Evolutionary conservation across 1,139 yeast species (phyloP), one percentile per base, ranked within the genome.

Genomic region (Hyphopichia burtonii): DNA sequence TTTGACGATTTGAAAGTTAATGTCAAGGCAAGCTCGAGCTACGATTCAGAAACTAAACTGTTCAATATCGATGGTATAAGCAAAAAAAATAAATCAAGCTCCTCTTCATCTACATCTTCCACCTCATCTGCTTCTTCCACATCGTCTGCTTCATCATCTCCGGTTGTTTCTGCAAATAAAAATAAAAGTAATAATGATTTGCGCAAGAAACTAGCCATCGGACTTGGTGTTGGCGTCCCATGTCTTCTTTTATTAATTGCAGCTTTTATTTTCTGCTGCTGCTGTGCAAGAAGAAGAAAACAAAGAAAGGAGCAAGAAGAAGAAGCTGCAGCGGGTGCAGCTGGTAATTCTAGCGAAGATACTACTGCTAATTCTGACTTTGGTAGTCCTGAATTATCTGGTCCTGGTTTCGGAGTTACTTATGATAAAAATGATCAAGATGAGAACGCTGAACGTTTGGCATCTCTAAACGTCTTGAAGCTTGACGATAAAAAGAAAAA

Each of bases 171-270:
- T 37, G 36, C 52, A 8, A 48, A 49, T 20, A 47, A 53, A 17
- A 54, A 59, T 7, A 54, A 37, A 19, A 27, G 48, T 7, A 47
- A 50, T 9, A 53, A 37, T 9, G 31, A 42, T 38, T 63, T 50
- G 37, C 68, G 64, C 40, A 75, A 75, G 49, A 74, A 77, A 5
- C 68, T 88, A 18, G 96, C 96, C 0, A 86, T 91, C 56, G 95
- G 90, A 1, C 77, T 91, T 47, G 97, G 96, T 41, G 93, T 86
- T n/a, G 87, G 86, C 5, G 75, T 91, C 40, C 96, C 96, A 1
- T 61, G 78, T 0, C 74, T 71, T 19, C 67, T 76, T 0, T 73
- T 73, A 5, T 68, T 78, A 0, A 53, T 87, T 9, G 67, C 74
- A 2, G 68, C 71, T 0, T 43, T 85, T 1, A 41, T 89, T 10